phyloP scores from a whole-genome alignment of 306 rosid genomes.

The Gillenia trifoliata region DNA sequence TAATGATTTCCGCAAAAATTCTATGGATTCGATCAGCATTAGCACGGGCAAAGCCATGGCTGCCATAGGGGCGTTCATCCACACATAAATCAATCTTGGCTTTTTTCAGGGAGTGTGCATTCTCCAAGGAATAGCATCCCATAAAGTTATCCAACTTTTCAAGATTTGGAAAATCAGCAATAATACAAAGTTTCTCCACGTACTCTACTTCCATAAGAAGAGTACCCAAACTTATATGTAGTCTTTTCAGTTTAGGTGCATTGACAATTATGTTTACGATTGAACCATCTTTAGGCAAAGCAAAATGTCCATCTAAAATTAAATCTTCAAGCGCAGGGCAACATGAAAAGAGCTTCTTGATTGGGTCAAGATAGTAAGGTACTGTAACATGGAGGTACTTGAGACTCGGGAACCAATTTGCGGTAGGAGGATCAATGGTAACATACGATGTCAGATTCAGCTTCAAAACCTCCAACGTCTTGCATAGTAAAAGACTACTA shows the following conservation, averaged over 20 bases:
- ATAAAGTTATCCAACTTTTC: not conserved
- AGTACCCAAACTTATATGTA: not conserved
- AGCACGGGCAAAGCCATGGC: not conserved
- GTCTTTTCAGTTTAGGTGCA: not conserved
- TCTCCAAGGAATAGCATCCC: not conserved
- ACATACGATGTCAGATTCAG: not conserved
- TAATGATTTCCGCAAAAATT: too few species aligned
- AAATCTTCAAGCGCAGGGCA: slow-evolving; percentile 1
- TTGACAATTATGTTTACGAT: not conserved
- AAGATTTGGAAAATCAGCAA: not conserved
- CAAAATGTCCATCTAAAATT: not conserved
- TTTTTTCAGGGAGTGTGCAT: not conserved
- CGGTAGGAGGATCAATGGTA: not conserved
- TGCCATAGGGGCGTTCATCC: not conserved
- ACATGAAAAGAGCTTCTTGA: not conserved
- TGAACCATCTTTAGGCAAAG: not conserved
- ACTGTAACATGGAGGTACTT: not conserved
- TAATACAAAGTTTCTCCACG: not conserved
- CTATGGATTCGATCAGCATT: not conserved
- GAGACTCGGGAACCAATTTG: not conserved
- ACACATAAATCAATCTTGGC: not conserved
- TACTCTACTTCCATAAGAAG: not conserved
- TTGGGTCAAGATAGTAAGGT: too few species aligned
- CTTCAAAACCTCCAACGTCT: not conserved
- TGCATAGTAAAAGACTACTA: not conserved